phyloP scores from a whole-genome alignment of 1,284 basidiomycete species.

The Schizopora paradoxa region DNA sequence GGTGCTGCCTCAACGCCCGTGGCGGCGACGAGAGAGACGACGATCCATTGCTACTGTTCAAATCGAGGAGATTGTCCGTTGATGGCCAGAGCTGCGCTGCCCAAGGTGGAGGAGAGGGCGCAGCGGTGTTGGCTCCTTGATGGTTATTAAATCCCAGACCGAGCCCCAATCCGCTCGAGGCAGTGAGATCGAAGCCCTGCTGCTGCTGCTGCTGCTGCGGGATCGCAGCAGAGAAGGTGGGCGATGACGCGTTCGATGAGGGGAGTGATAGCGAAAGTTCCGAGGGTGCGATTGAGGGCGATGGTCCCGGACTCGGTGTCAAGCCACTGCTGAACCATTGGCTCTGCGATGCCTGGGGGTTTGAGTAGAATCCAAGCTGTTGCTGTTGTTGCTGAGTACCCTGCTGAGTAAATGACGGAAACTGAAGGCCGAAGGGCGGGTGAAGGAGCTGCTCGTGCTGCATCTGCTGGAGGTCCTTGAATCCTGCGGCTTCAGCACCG shows the following conservation, averaged over 20 bases:
- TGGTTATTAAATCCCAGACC: no score
- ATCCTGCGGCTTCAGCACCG: background rate
- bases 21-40: constrained; percentile 22
- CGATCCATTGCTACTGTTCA: no score
- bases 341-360: background rate
- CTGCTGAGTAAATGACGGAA: no score
- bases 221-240: background rate
- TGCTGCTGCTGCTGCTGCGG: constrained; percentile 2
- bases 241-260: background rate
- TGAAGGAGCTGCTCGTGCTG: background rate
- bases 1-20: constrained; percentile 25
- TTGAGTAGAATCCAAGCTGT: background rate
- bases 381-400: background rate
- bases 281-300: no score
- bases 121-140: background rate
- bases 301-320: no score
- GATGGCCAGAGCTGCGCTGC: constrained; percentile 54
- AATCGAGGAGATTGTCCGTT: constrained; percentile 23
- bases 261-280: no score
- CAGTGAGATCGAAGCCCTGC: background rate
- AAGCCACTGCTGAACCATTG: background rate
- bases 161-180: constrained; percentile 9
- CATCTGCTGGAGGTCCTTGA: background rate
- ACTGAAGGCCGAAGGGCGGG: background rate
- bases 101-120: constrained; percentile 34